Percentiles rank a stretch among this genome's conserved stretches.
phyloP scores from a whole-genome alignment of 2,329 filamentous ascomycete species.

The Ilyonectria robusta region DNA sequence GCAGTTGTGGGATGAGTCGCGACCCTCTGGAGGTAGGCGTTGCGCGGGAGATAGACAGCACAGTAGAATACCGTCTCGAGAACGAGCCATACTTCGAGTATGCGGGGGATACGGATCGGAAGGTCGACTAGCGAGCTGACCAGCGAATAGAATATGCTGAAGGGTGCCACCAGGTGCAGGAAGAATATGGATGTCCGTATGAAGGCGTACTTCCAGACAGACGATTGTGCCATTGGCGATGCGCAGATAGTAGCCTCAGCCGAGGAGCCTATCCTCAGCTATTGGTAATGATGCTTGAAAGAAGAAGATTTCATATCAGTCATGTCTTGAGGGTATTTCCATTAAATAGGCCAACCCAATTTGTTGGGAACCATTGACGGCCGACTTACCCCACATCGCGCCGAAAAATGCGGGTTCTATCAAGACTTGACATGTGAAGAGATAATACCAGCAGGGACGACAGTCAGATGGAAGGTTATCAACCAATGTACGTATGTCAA shows the following conservation, averaged over 20 bases:
- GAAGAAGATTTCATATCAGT: constrained; percentile 14
- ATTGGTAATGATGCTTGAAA: constrained; percentile 11
- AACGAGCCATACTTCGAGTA: constrained; percentile 60
- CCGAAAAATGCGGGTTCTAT: constrained; percentile 17
- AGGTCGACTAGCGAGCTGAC: constrained; percentile 44
- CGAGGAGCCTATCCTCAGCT: constrained; percentile 12
- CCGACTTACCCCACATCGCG: constrained; percentile 16
- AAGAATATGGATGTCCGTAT: constrained; percentile 64
- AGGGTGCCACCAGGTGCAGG: constrained; percentile 64
- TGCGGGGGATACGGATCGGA: constrained; percentile 45
- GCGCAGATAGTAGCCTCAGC: background rate
- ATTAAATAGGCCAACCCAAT: background rate
- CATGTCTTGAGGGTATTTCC: constrained; percentile 14
- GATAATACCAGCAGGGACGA: constrained; percentile 15
- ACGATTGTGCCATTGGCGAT: constrained; percentile 16
- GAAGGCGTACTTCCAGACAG: constrained; percentile 45
- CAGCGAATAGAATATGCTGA: constrained; percentile 62
- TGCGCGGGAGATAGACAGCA: constrained; percentile 66
- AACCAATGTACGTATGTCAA: constrained; percentile 16
- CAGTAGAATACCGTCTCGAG: constrained; percentile 70
- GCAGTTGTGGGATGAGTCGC: constrained; percentile 64
- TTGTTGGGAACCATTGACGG: constrained; percentile 13
- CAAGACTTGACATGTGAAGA: constrained; percentile 14
- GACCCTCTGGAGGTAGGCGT: constrained; percentile 64
- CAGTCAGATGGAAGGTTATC: constrained; percentile 14